phyloP scores from a whole-genome alignment of 305 asterid species.

The Fraxinus angustifolia region DNA sequence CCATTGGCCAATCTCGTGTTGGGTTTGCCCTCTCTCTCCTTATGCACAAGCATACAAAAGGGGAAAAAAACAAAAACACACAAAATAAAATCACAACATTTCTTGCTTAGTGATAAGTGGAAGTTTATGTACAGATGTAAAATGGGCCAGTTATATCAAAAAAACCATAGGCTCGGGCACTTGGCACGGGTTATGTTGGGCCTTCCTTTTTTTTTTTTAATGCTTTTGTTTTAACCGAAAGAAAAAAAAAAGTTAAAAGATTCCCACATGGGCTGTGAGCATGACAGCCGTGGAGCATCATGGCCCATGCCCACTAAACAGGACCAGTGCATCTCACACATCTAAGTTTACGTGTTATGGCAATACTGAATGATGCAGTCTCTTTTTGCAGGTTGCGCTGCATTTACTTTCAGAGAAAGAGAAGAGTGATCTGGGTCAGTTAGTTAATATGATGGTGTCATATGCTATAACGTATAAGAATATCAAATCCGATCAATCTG shows the following conservation, averaged over 20 bases:
- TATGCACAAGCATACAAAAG: neutral
- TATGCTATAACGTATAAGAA: constrained; percentile 81
- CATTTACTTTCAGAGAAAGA: constrained; percentile 86
- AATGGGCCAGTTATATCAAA: neutral
- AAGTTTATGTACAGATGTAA: neutral
- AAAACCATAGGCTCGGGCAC: neutral
- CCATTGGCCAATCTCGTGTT: neutral
- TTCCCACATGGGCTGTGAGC: neutral
- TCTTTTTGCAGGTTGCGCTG: constrained; percentile 62
- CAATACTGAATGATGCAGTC: constrained; percentile 27
- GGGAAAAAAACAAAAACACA: no score
- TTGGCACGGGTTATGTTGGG: neutral
- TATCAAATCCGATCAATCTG: constrained; percentile 49
- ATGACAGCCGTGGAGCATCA: neutral
- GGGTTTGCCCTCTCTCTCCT: neutral
- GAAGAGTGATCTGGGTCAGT: constrained; percentile 53
- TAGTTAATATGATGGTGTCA: constrained; percentile 80
- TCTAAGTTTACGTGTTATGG: neutral
- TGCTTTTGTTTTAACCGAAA: neutral
- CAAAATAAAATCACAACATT: neutral
- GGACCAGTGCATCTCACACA: neutral
- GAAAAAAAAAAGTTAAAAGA: neutral
- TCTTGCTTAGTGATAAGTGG: neutral
- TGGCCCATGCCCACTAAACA: neutral
- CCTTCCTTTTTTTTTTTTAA: neutral